phyloP scores from a whole-genome alignment of 2,329 filamentous ascomycete genomes.

The Pseudocercospora musae region DNA sequence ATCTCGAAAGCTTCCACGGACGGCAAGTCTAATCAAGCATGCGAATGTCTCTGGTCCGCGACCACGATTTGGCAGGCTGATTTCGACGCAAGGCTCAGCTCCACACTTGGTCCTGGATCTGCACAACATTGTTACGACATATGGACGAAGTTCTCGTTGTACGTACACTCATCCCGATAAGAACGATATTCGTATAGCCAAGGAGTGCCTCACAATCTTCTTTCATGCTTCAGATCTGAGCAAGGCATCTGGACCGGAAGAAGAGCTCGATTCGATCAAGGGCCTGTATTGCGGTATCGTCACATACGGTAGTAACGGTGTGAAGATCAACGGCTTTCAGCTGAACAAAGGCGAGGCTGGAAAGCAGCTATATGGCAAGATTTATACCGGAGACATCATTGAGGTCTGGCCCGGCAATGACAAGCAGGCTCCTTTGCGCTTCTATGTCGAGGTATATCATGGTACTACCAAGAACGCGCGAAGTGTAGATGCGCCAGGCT shows the following conservation, averaged over 20 bases:
- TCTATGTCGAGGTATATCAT: slow-evolving; percentile 10
- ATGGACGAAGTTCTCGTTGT: slow-evolving; percentile 70
- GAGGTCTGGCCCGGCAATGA: slow-evolving; percentile 59
- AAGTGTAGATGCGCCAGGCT: not conserved
- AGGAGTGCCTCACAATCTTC: slow-evolving; percentile 74
- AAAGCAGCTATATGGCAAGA: slow-evolving; percentile 57
- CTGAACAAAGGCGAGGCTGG: slow-evolving; percentile 56
- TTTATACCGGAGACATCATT: slow-evolving; percentile 75
- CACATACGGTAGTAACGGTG: slow-evolving; percentile 73
- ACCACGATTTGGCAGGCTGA: slow-evolving; percentile 60
- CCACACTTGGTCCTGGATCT: slow-evolving; percentile 64
- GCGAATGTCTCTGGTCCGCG: not conserved
- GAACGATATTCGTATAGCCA: slow-evolving; percentile 70
- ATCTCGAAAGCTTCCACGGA: not conserved
- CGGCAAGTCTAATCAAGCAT: not conserved
- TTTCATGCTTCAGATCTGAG: slow-evolving; percentile 70
- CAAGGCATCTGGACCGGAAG: slow-evolving; percentile 48
- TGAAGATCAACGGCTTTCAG: slow-evolving; percentile 70
- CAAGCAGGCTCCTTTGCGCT: not conserved
- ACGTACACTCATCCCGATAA: slow-evolving; percentile 63
- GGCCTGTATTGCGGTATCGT: slow-evolving; percentile 69
- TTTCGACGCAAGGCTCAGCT: slow-evolving; percentile 63
- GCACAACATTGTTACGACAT: slow-evolving; percentile 66
- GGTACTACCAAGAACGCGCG: slow-evolving; percentile 4
- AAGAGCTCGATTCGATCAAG: slow-evolving; percentile 53